Conservation (phyloP, 495 filamentous ascomycete genomes). For the Delitschia confertaspora region DNA sequence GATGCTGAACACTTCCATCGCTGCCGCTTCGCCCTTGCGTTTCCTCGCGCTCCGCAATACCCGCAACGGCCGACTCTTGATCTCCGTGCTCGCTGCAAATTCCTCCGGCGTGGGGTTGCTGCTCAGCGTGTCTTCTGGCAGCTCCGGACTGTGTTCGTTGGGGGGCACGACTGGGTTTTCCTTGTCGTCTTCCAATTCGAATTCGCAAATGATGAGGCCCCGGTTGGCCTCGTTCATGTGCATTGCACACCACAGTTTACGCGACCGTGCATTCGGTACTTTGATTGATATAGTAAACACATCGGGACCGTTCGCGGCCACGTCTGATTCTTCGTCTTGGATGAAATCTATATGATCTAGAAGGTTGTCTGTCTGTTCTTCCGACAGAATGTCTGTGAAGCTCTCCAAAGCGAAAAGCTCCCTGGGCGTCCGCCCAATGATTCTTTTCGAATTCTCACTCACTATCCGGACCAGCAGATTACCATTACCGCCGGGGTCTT, state of each 20-base stretch:
- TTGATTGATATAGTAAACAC: conserved; percentile 72
- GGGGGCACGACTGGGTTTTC: conserved; percentile 58
- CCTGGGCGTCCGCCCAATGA: conserved; percentile 72
- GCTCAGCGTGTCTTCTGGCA: conserved; percentile 65
- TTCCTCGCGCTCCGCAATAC: conserved; percentile 71
- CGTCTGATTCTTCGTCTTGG: conserved; percentile 65
- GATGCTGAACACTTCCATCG: conserved; percentile 91
- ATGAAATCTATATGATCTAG: conserved; percentile 86
- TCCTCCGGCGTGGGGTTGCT: conserved; percentile 64
- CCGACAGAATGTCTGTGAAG: conserved; percentile 71
- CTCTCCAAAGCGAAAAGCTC: conserved; percentile 64
- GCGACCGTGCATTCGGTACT: conserved; percentile 41
- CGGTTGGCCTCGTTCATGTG: conserved; percentile 59
- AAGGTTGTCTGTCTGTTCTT: conserved; percentile 75
- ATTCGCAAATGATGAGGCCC: conserved; percentile 78
- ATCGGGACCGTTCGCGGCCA: conserved; percentile 66
- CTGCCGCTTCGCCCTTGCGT: conserved; percentile 70
- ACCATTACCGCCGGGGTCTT: conserved; percentile 57
- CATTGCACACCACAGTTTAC: conserved; percentile 83
- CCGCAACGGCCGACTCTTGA: conserved; percentile 65
- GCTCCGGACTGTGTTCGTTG: conserved; percentile 45
- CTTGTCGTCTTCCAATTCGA: conserved; percentile 79
- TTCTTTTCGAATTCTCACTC: conserved; percentile 73
- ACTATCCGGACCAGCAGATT: conserved; percentile 64
- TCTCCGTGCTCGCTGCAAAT: conserved; percentile 61